Conservation (phyloP, 2,329 filamentous ascomycete genomes). For the Colletotrichum scovillei region DNA sequence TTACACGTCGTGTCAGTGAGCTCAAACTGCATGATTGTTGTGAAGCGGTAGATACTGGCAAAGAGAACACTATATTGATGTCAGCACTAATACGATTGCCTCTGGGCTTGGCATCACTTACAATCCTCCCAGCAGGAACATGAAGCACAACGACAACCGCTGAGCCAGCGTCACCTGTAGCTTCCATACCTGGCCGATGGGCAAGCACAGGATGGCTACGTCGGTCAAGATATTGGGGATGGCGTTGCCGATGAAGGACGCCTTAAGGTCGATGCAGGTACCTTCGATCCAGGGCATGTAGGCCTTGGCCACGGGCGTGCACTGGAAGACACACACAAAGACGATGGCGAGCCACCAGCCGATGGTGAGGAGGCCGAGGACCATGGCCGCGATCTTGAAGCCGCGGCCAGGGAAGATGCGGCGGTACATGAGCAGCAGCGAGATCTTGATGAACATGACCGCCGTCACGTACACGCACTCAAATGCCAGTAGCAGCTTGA, state of each 20-base stretch:
- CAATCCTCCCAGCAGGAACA: constrained; percentile 49
- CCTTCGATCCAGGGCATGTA: constrained; percentile 48
- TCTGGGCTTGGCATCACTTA: constrained; percentile 36
- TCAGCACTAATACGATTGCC: not conserved
- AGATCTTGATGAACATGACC: constrained; percentile 33
- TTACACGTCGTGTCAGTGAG: constrained; percentile 39
- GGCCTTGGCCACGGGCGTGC: constrained; percentile 49
- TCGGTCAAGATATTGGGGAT: constrained; percentile 55
- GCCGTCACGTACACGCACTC: constrained; percentile 31
- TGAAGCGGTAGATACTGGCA: constrained; percentile 42
- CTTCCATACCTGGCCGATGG: constrained; percentile 42
- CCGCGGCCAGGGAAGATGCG: constrained; percentile 30
- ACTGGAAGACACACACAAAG: constrained; percentile 51
- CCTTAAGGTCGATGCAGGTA: constrained; percentile 52
- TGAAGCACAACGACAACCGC: constrained; percentile 40
- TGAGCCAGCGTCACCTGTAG: constrained; percentile 40
- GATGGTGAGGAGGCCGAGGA: constrained; percentile 29
- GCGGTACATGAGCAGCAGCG: constrained; percentile 33
- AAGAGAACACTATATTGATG: constrained; percentile 9
- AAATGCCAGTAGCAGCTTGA: constrained; percentile 29
- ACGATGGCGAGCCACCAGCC: constrained; percentile 34
- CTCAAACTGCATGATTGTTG: constrained; percentile 44
- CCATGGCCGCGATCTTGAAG: constrained; percentile 25
- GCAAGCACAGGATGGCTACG: constrained; percentile 46
- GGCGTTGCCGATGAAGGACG: constrained; percentile 55